Percentiles rank a stretch among this genome's conserved stretches.
phyloP scores from a whole-genome alignment of 1,284 basidiomycete species.

The Ustilago lituana region DNA sequence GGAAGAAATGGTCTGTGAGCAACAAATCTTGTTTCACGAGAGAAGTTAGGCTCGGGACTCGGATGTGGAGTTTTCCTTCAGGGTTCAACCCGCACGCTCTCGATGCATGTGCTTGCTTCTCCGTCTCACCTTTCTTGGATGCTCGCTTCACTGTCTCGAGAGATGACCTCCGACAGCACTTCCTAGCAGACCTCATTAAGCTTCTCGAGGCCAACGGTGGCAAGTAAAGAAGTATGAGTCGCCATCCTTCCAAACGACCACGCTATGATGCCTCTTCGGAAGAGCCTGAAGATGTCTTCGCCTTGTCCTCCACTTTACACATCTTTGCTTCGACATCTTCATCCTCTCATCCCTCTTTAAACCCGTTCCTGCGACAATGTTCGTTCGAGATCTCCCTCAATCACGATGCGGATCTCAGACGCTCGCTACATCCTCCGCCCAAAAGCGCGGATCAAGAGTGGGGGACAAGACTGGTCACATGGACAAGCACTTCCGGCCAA shows the following conservation, averaged over 20 bases:
- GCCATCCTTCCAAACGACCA: constrained; percentile 7
- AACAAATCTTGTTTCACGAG: background rate
- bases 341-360: background rate
- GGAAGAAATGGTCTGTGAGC: constrained; percentile 9
- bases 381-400: constrained; percentile 33
- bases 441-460: background rate
- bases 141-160: no score
- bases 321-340: constrained; percentile 11
- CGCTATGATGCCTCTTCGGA: no score
- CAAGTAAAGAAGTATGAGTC: no score
- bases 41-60: constrained; percentile 19
- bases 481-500: constrained; percentile 12
- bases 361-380: constrained; percentile 1
- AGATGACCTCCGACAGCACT: no score
- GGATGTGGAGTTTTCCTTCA: constrained; percentile 29
- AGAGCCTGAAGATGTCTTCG: no score
- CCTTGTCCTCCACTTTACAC: no score
- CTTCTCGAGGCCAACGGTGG: no score
- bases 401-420: constrained; percentile 11
- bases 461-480: constrained; percentile 14
- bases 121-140: no score
- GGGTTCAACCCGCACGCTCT: no score
- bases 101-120: no score
- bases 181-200: no score
- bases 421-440: background rate